These are phyloP conservation scores for Aspergillus fumigatus DNA, from an alignment of 2,329 filamentous ascomycete genomes.

Conservation along the genomic window DNA sequence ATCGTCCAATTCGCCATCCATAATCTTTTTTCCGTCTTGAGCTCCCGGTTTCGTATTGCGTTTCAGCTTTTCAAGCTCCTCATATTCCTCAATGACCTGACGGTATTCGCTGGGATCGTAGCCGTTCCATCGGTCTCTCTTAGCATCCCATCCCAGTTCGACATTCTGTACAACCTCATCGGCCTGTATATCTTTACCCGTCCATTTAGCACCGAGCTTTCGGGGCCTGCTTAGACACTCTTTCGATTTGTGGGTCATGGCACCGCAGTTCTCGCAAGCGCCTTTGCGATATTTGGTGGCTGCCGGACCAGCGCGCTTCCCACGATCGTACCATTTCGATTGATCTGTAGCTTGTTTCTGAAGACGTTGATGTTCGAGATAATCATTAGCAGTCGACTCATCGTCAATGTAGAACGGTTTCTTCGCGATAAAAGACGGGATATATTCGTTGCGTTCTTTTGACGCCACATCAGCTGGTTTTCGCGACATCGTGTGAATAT, in stretches of 20 bases:
- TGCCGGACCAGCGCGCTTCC: slow-evolving; percentile 75
- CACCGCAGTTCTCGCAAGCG: slow-evolving; percentile 96
- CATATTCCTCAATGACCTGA: slow-evolving; percentile 82
- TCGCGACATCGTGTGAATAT: slow-evolving; percentile 34
- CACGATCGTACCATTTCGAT: slow-evolving; percentile 89
- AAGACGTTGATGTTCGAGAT: slow-evolving; percentile 92
- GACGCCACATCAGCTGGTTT: slow-evolving; percentile 51
- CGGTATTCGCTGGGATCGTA: slow-evolving; percentile 86
- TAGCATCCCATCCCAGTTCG: slow-evolving; percentile 90
- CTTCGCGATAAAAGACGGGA: slow-evolving; percentile 95
- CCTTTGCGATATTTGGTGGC: slow-evolving; percentile 97
- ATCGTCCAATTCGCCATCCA: slow-evolving; percentile 54
- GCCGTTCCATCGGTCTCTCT: slow-evolving; percentile 97
- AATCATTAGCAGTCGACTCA: slow-evolving; percentile 71
- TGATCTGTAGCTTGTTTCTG: slow-evolving; percentile 64
- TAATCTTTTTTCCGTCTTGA: slow-evolving; percentile 46
- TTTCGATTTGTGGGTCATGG: slow-evolving; percentile 93
- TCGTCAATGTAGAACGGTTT: slow-evolving; percentile 92
- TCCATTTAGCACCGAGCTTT: slow-evolving; percentile 86
- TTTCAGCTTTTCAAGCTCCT: slow-evolving; percentile 74
- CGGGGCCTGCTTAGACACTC: slow-evolving; percentile 87
- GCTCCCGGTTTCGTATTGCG: slow-evolving; percentile 49
- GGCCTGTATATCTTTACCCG: slow-evolving; percentile 86
- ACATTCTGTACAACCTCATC: slow-evolving; percentile 86
- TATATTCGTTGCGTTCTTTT: slow-evolving; percentile 97